Conservation (phyloP, 2,329 filamentous ascomycete species). For the Aspergillus eucalypticola region DNA sequence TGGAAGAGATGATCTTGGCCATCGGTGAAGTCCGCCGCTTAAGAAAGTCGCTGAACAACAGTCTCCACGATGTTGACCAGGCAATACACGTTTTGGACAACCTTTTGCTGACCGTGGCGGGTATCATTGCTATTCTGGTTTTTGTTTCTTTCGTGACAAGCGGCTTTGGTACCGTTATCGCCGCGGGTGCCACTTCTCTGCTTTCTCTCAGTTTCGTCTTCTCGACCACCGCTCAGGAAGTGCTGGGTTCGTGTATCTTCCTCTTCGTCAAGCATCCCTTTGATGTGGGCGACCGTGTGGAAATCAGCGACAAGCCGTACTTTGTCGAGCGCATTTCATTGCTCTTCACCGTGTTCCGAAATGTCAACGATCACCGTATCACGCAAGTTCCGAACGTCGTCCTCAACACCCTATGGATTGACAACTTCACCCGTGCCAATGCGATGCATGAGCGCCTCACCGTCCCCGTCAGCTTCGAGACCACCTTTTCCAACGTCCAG, state of each 20-base stretch:
- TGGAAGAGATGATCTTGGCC: conserved; percentile 93
- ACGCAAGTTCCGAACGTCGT: conserved; percentile 86
- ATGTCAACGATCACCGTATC: conserved; percentile 77
- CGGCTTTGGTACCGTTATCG: conserved; percentile 79
- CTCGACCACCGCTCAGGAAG: conserved; percentile 85
- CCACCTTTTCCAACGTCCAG: conserved; percentile 85
- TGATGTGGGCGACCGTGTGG: conserved; percentile 91
- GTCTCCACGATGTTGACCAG: conserved; percentile 97
- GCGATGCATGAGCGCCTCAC: conserved; percentile 85
- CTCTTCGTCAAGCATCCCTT: conserved; percentile 98
- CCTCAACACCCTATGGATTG: conserved; percentile 89
- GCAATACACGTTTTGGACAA: conserved; percentile 89
- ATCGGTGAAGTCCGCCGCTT: conserved; percentile 81
- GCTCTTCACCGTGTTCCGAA: conserved; percentile 87
- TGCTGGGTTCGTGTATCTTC: conserved; percentile 98
- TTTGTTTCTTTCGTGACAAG: conserved; percentile 89
- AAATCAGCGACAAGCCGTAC: conserved; percentile 68
- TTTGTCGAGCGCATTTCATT: conserved; percentile 93
- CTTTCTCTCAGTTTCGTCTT: conserved; percentile 98
- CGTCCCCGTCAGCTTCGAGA: conserved; percentile 81
- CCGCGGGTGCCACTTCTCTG: conserved; percentile 86
- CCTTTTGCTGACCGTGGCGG: conserved; percentile 76
- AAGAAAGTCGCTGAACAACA: conserved; percentile 83
- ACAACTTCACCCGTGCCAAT: conserved; percentile 88
- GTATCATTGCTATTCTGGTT: conserved; percentile 78